Base-by-base conservation (phyloP, 2,329 filamentous ascomycete genomes). In the Alternaria consortialis region DNA sequence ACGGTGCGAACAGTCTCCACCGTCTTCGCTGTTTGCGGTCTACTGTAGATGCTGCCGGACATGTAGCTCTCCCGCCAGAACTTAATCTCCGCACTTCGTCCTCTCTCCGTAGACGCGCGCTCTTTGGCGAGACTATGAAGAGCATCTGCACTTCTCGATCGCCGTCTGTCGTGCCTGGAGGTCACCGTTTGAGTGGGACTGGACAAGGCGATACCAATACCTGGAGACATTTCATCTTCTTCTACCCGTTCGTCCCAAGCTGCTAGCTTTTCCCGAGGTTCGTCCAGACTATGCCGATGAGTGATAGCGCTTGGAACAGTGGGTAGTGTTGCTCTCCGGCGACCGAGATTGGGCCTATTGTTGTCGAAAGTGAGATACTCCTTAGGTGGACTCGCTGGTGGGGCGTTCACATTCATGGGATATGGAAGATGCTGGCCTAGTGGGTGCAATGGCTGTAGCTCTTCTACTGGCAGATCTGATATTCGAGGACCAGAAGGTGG, bases 391-490 rank as follows among this genome's bases (percentile, higher is more conserved):
- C 74, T 78, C 8, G 67, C 61, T 54, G 75, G 72, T 17, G 77
- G 76, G 8, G 77, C 77, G 56, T 80, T 80, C 43, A 80, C 76
- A 46, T 80, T 80, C 77, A 80, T 80, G 1, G 77, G 77, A 52
- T 78, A 80, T 1, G 77, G 77, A 8, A 80, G 70, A 43, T 78
- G 75, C 44, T 73, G 71, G 29, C 73, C 74, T 11, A 78, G 62
- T 8, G 77, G 76, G 58, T 78, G 75, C 56, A 77, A 67, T 34
- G 75, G 75, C 52, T 71, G 48, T 43, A 74, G 56, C 57, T 77
- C 75, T 55, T 72, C 63, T 25, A 77, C 69, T 7, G 72, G 68
- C n/a, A 79, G 51, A 48, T 76, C 71, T 5, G 76, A 79, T 56
- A 79, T 77, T n/a, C 75, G 72, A 32, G 70, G 65, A 13, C 67